Evolutionary conservation across 75 land plant species (phyloP).

Genomic region (Ceratopteris richardii): DNA sequence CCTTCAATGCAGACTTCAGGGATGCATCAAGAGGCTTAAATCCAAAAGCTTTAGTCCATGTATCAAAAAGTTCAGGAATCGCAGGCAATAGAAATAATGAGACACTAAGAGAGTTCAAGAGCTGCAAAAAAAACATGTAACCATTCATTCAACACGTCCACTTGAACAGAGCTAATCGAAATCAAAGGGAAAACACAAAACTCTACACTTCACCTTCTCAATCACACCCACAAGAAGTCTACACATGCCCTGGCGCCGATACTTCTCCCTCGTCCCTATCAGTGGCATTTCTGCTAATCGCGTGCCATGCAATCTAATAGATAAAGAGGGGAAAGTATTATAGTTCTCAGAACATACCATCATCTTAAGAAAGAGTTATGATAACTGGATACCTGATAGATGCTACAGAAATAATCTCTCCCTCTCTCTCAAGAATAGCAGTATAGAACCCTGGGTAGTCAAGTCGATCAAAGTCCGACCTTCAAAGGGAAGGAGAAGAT

Average conservation of each 20-base stretch:
- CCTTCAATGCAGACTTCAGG: slow-evolving; percentile 42
- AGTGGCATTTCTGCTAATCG: slow-evolving; percentile 77
- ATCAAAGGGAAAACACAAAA: too few relatives aligned
- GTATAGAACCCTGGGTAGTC: slow-evolving; percentile 60
- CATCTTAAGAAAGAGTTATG: too few relatives aligned
- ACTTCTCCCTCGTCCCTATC: slow-evolving; percentile 68
- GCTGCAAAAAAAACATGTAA: slow-evolving; percentile 35
- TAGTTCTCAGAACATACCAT: too few relatives aligned
- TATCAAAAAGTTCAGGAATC: slow-evolving; percentile 53
- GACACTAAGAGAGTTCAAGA: slow-evolving; percentile 42
- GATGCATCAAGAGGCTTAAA: slow-evolving; percentile 44
- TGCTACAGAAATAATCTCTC: slow-evolving; percentile 58
- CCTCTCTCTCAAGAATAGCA: slow-evolving; percentile 54
- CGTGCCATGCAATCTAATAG: slow-evolving; percentile 54
- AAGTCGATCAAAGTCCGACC: slow-evolving; percentile 50
- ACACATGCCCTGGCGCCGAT: slow-evolving; percentile 82
- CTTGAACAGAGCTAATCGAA: too few relatives aligned
- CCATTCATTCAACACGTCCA: too few relatives aligned
- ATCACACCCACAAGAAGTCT: slow-evolving; percentile 59
- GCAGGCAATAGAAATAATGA: slow-evolving; percentile 75
- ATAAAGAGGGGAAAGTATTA: too few relatives aligned
- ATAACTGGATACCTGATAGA: slow-evolving; percentile 78
- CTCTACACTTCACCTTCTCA: slow-evolving; percentile 61
- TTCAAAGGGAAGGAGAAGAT: too few relatives aligned
- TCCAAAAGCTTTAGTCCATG: slow-evolving; percentile 69